A percentile compares a stretch with the other conserved stretches of the same genome.
Evolutionary conservation across 306 rosid genomes (phyloP).

Genomic region (Amphicarpaea edgeworthii): DNA sequence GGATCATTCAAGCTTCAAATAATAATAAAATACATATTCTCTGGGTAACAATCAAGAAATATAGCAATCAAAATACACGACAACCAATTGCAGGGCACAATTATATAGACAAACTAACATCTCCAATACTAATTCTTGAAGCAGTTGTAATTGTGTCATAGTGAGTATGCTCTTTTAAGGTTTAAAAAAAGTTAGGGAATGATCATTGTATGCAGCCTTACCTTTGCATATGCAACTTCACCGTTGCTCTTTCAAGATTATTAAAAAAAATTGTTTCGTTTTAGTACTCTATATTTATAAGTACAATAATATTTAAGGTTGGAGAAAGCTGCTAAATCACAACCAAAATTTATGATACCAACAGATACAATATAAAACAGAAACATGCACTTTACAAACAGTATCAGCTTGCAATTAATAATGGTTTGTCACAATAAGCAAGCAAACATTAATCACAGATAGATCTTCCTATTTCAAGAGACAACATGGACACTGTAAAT

Average conservation of each 20-base stretch:
- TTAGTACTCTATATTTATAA: no score
- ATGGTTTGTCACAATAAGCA: conserved; percentile 24
- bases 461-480: conserved; percentile 18
- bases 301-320: no score
- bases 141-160: conserved; percentile 10
- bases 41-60: conserved; percentile 11
- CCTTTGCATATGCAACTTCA: no score
- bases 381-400: conserved; percentile 4
- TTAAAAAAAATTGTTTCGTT: no score
- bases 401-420: conserved; percentile 31
- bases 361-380: conserved; percentile 1
- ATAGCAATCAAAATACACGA: conserved; percentile 16
- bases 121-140: conserved; percentile 20
- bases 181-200: no score
- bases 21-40: conserved; percentile 4
- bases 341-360: no score
- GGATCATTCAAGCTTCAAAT: conserved; percentile 17
- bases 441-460: not conserved
- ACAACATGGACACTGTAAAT: conserved; percentile 7
- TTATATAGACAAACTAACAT: not conserved
- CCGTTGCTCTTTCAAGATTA: no score
- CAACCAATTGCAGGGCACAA: conserved; percentile 27
- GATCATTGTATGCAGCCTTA: no score
- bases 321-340: no score
- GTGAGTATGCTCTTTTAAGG: not conserved